Evolutionary conservation across 352 stramenopile species (phyloP).

Genomic region (Phytopythium delawarense): DNA sequence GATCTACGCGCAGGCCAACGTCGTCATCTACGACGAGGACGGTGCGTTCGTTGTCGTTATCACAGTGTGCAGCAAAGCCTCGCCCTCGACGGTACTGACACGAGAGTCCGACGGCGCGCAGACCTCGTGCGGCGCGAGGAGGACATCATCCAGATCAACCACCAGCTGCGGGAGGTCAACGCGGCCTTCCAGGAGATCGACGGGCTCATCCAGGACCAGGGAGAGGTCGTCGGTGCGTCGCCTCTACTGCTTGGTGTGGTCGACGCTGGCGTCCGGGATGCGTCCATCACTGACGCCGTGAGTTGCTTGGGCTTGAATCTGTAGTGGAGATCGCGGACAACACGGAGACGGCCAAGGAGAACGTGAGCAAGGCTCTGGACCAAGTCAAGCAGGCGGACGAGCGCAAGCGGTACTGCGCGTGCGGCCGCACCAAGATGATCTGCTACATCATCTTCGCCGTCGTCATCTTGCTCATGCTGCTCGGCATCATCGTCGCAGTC

Average conservation of each 20-base stretch:
- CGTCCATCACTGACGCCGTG: neutral
- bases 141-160: slow-evolving; percentile 87
- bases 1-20: slow-evolving; percentile 84
- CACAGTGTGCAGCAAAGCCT: no score
- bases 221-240: slow-evolving; percentile 54
- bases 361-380: slow-evolving; percentile 63
- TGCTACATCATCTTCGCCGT: slow-evolving; percentile 50
- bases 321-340: slow-evolving; percentile 82
- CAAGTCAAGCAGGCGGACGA: slow-evolving; percentile 70
- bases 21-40: slow-evolving; percentile 84
- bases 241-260: neutral
- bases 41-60: slow-evolving; percentile 21
- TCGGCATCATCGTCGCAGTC: slow-evolving; percentile 43
- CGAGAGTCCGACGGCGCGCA: slow-evolving; percentile 9
- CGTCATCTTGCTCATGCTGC: slow-evolving; percentile 49
- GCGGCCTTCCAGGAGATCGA: slow-evolving; percentile 84
- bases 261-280: no score
- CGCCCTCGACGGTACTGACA: no score
- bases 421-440: slow-evolving; percentile 63
- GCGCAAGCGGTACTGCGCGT: slow-evolving; percentile 67
- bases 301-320: neutral
- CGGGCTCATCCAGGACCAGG: slow-evolving; percentile 78
- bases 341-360: slow-evolving; percentile 72
- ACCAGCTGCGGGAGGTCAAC: slow-evolving; percentile 83
- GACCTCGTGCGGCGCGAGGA: slow-evolving; percentile 77